Base-by-base conservation (phyloP, 2,329 filamentous ascomycete genomes). In the Akanthomyces uredinophilus region DNA sequence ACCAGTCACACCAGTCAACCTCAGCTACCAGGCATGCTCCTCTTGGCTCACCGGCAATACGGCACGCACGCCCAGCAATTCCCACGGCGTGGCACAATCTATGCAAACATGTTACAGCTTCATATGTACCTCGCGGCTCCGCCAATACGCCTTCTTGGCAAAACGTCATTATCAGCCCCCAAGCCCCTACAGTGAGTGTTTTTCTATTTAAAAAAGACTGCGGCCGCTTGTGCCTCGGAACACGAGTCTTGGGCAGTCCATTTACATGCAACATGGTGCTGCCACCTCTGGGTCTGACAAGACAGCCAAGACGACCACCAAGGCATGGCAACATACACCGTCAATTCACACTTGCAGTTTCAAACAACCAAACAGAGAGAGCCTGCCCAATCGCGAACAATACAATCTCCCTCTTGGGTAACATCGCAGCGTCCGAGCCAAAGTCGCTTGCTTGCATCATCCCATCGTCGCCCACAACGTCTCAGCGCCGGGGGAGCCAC, bases 231-330 rank as follows among this genome's bases (percentile, higher is more conserved):
- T 44, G 44, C 14, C 35, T 4, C n/a, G 52, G 22, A 32, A 29
- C 20, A 43, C 37, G 16, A 55, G 52, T 20, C 51, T 53, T 39
- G 51, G n/a, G 43, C 20, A 56, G 8, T 35, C 27, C 53, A 16
- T 20, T 53, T 41, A 18, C 35, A 16, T 53, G n/a, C 11, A 5
- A 16, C 51, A 5, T 18, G 32, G 35, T 41, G 41, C 39, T 22
- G 53, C 39, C 14, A 35, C 39, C 5, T 20, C 27, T 46, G 39
- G 32, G 2, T 20, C 27, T 24, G 41, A 29, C 53, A 56, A 22
- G 53, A 22, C 53, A 46, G 54, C 54, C 54, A 57, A 57, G 54
- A 47, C 51, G 32, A 52, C 37, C 11, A 32, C 53, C 54, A 57
- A 57, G 54, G 22, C 43, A 56, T 22, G 39, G 5, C 18, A 47